Conservation (phyloP, 805 yeast genomes). For the Lipomyces yamadae region DNA sequence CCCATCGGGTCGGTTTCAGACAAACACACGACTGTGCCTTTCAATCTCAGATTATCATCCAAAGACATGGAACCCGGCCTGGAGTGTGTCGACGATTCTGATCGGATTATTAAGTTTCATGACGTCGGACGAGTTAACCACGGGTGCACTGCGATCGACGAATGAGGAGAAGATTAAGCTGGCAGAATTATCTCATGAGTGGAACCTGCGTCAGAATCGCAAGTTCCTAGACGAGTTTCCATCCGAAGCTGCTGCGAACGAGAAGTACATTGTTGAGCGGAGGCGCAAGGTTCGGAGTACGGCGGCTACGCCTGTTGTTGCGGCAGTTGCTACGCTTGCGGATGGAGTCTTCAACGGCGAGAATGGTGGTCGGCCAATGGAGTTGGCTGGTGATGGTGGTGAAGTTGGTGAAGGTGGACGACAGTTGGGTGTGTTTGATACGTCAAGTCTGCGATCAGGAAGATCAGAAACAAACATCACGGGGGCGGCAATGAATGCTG, state of each 20-base stretch:
- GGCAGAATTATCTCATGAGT: constrained; percentile 65
- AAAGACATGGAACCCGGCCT: constrained; percentile 94
- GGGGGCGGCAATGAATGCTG: neutral
- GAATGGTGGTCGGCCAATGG: neutral
- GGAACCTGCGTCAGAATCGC: constrained; percentile 68
- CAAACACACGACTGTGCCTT: constrained; percentile 80
- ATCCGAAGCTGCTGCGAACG: constrained; percentile 58
- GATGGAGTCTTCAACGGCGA: neutral
- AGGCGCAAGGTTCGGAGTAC: constrained; percentile 13
- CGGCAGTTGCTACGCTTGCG: constrained; percentile 5
- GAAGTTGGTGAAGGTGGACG: neutral
- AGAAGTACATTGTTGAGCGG: constrained; percentile 42
- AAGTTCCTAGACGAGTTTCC: constrained; percentile 70
- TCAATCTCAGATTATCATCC: constrained; percentile 97
- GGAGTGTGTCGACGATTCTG: constrained; percentile 89
- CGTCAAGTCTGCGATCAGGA: constrained; percentile 11
- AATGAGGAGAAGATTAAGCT: constrained; percentile 60
- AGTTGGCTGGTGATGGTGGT: neutral
- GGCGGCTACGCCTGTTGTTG: constrained; percentile 19
- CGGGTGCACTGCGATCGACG: constrained; percentile 77
- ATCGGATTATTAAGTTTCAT: constrained; percentile 88
- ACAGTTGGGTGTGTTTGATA: constrained; percentile 14
- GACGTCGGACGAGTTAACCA: constrained; percentile 84
- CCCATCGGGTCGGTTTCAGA: constrained; percentile 84
- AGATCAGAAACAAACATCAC: neutral